phyloP scores from a whole-genome alignment of 2,329 filamentous ascomycete species.

The Talaromyces verruculosus region DNA sequence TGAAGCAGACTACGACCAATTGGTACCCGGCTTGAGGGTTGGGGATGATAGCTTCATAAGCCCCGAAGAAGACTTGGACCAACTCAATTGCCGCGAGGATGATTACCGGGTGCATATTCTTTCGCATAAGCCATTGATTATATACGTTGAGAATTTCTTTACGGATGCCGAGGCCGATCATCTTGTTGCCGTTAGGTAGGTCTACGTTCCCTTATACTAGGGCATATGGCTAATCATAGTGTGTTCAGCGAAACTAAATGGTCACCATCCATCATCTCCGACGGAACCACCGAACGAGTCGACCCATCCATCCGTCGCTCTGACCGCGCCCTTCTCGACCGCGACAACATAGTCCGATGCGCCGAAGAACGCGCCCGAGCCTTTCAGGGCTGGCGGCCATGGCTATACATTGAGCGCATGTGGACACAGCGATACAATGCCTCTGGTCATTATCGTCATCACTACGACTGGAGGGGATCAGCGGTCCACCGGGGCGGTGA shows the following conservation, averaged over 20 bases:
- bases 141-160: slow-evolving; percentile 60
- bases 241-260: slow-evolving; percentile 48
- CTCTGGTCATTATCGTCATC: slow-evolving; percentile 58
- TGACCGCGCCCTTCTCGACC: slow-evolving; percentile 50
- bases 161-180: slow-evolving; percentile 50
- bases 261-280: slow-evolving; percentile 56
- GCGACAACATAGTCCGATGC: slow-evolving; percentile 55
- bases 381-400: slow-evolving; percentile 61
- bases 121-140: slow-evolving; percentile 54
- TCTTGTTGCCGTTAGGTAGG: slow-evolving; percentile 55
- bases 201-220: neutral
- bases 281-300: slow-evolving; percentile 48
- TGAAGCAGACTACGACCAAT: slow-evolving; percentile 20
- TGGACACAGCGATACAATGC: slow-evolving; percentile 61
- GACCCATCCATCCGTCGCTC: slow-evolving; percentile 55
- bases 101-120: slow-evolving; percentile 50
- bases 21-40: slow-evolving; percentile 27
- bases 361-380: slow-evolving; percentile 58
- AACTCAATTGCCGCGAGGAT: slow-evolving; percentile 29
- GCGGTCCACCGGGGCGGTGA: slow-evolving; percentile 35
- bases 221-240: neutral
- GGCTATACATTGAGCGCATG: slow-evolving; percentile 60
- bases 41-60: slow-evolving; percentile 37
- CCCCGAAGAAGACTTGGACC: slow-evolving; percentile 33
- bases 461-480: slow-evolving; percentile 59